A percentile compares a stretch with the other conserved stretches of the same genome.
Evolutionary conservation across 139 green algal genomes (phyloP).

Genomic region (Mychonastes homosphaera): DNA sequence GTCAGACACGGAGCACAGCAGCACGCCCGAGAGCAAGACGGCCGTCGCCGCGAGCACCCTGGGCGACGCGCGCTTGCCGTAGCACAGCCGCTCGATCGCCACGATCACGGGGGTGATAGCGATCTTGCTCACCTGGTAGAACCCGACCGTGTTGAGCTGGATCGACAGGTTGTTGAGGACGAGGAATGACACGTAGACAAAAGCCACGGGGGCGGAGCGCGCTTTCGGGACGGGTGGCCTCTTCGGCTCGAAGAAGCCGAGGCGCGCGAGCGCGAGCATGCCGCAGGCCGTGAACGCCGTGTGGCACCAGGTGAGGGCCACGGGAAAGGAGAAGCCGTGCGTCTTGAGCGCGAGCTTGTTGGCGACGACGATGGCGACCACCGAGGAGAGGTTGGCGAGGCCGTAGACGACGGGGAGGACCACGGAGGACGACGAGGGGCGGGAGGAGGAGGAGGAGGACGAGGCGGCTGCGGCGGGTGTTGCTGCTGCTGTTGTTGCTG

Average conservation of each 20-base stretch:
- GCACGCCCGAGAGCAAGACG: constrained; percentile 47
- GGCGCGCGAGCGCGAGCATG: constrained; percentile 26
- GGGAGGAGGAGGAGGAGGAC: not conserved
- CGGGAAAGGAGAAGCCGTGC: constrained; percentile 47
- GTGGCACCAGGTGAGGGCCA: constrained; percentile 53
- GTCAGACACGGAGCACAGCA: constrained; percentile 53
- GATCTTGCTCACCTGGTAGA: constrained; percentile 17
- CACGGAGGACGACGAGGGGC: not conserved
- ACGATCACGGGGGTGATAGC: constrained; percentile 52
- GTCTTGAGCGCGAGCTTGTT: constrained; percentile 52
- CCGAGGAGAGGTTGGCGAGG: constrained; percentile 13
- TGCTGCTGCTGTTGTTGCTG: constrained; percentile 6
- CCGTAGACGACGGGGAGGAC: constrained; percentile 1
- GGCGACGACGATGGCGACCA: constrained; percentile 51
- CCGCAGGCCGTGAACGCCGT: constrained; percentile 42
- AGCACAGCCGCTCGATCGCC: constrained; percentile 33
- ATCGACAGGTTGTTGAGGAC: constrained; percentile 63
- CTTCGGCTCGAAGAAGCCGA: constrained; percentile 16
- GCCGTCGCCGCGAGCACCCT: constrained; percentile 32
- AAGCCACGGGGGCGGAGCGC: constrained; percentile 31
- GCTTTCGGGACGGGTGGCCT: constrained; percentile 9
- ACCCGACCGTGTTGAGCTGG: constrained; percentile 47
- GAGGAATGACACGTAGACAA: constrained; percentile 56
- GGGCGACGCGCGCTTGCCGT: constrained; percentile 20
- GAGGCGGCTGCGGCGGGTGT: not conserved